phyloP scores from a whole-genome alignment of 208 protist genomes.

The Crithidia sp. region DNA sequence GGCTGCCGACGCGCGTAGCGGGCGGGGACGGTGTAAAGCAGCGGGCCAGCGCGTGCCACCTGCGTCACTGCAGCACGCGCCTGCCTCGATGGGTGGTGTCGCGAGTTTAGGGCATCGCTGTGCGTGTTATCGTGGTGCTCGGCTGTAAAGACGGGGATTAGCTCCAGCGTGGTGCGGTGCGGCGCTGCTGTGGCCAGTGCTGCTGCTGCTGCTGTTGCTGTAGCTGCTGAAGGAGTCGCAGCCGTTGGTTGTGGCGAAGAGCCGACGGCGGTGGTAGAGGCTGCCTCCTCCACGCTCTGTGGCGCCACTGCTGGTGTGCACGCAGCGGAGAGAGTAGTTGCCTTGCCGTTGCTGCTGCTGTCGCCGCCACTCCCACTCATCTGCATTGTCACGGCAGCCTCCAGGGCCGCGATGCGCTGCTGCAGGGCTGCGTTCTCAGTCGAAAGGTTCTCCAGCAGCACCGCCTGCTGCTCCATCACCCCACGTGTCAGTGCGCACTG shows the following conservation, averaged over 20 bases:
- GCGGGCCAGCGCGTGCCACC: constrained; percentile 31
- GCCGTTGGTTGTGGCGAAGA: too few relatives aligned
- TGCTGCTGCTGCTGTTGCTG: background rate
- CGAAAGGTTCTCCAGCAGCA: constrained; percentile 8
- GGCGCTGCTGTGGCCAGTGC: background rate
- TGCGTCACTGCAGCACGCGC: constrained; percentile 12
- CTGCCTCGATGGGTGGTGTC: background rate
- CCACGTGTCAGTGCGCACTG: constrained; percentile 8
- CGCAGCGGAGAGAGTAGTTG: background rate
- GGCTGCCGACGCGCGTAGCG: constrained; percentile 12
- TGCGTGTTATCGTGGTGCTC: background rate
- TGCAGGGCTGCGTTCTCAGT: constrained; percentile 9
- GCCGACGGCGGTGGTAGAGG: too few relatives aligned
- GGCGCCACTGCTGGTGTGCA: background rate
- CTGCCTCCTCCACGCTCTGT: too few relatives aligned
- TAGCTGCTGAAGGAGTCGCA: background rate
- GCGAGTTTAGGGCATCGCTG: background rate
- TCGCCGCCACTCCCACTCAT: too few relatives aligned
- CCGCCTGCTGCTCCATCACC: constrained; percentile 19
- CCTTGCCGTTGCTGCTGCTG: too few relatives aligned
- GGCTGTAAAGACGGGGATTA: constrained; percentile 17
- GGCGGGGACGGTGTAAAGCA: constrained; percentile 34
- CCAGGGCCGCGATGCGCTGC: constrained; percentile 8
- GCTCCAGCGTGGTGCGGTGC: constrained; percentile 9
- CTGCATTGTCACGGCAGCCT: background rate